Evolutionary conservation across 2,329 filamentous ascomycete species (phyloP), one percentile per base, ranked within the genome.

Genomic region (Lasiodiplodia gonubiensis): DNA sequence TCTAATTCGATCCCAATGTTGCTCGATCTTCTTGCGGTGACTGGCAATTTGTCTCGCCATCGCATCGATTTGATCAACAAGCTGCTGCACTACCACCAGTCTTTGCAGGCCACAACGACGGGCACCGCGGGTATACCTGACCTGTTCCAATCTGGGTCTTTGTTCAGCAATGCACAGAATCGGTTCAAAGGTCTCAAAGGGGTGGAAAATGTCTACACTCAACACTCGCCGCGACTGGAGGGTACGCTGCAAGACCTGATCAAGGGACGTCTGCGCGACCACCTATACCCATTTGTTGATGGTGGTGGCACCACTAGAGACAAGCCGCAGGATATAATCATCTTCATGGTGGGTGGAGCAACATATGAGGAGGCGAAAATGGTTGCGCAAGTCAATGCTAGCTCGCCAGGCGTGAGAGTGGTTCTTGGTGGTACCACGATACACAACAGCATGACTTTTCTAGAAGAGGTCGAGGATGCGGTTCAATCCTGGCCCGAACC

Each of bases 301-400:
- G 93, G 92, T 7, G 90, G 91, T 18, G 91, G 92, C 2, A 88
- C 92, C 14, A 97, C 93, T 12, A 88, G 91, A 70, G 96, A 99
- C 75, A 98, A 98, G 78, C 95, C 95, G 4, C 95, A 99, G 77
- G 96, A 99, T 76, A 91, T 99, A 49, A 88, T 99, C 52, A 88
- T 99, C 8, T 99, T 99, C 76, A 94, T 99, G 75, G 85, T 97
- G 27, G 95, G 95, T 6, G 95, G 95, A 2, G 89, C 91, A 21
- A 99, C 95, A 0, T 99, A 97, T 75, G 95, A 99, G 78, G 95
- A 99, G 79, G 94, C 95, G 6, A 97, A 97, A 82, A 93, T 93
- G 85, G 89, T 98, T 48, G 93, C 95, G n/a, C 89, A 94, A 72
- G 89, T 99, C 68, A 99, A 99, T 80, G 93, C 93, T 21, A 92